Evolutionary conservation across 805 yeast genomes (phyloP), one percentile per base, ranked within the genome.

Genomic region (Barnettozyma californica): DNA sequence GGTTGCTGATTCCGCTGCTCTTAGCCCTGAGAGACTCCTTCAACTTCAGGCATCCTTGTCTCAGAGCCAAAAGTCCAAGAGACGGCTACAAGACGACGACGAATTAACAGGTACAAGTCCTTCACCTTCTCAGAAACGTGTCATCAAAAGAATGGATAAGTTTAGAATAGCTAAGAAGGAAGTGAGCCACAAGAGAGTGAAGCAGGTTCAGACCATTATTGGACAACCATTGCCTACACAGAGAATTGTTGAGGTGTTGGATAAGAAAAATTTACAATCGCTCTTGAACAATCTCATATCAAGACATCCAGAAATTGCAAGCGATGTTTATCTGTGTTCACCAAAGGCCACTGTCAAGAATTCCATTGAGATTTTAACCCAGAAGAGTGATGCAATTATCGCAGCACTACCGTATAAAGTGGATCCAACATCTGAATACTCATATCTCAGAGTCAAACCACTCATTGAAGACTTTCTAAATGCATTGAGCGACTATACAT

Each of bases 401-500:
- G 62, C 63, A 9, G 73, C 75, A 50, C 65, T 89, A 54, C 96
- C 96, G 1, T 87, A 85, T 63, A 82, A 83, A 54, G 88, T 87
- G 53, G 90, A 86, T 56, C 71, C 75, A 9, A 71, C 76, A 34
- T 78, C 85, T 42, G 96, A 88, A 63, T 88, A 88, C 60, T 80
- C 91, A 5, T 88, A 80, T 62, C 66, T 85, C 49, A 73, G 96
- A 48, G 86, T 89, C 34, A 81, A 85, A 58, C 78, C 84, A 7
- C 66, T 71, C 49, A 75, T 87, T 52, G 77, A 77, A 50, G 94
- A 85, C 55, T 87, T 88, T 56, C 75, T 86, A 51, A 72, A 74
- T 52, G 80, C 87, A 20, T 68, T 89, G 46, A 78, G 86, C 16
- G 96, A 88, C 64, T 87, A 83, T 62, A 81, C 87, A 5, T 69